A percentile compares a stretch with the other conserved stretches of the same genome.
phyloP scores from a whole-genome alignment of 805 yeast genomes.

The Sugiyamaella qingdaonensis region DNA sequence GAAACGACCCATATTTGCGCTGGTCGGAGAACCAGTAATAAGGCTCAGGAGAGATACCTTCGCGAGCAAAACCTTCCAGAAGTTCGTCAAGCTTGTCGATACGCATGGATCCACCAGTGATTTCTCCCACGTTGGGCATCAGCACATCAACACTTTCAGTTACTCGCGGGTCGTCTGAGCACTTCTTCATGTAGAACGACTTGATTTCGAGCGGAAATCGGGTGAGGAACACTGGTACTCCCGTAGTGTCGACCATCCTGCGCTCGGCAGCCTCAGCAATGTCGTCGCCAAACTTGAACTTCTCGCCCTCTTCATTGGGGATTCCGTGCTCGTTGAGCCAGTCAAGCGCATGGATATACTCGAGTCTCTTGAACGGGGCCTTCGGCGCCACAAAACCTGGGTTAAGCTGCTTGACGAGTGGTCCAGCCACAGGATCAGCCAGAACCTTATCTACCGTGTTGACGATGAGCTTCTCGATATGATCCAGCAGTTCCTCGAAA shows the following conservation, averaged over 20 bases:
- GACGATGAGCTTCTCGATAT: constrained; percentile 76
- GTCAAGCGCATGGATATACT: constrained; percentile 82
- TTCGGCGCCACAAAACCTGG: constrained; percentile 82
- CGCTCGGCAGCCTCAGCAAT: constrained; percentile 99
- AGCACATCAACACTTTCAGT: constrained; percentile 97
- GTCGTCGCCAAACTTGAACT: constrained; percentile 95
- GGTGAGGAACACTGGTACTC: constrained; percentile 85
- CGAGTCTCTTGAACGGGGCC: constrained; percentile 86
- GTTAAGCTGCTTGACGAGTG: constrained; percentile 84
- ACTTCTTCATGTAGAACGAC: constrained; percentile 96
- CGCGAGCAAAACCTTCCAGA: constrained; percentile 88
- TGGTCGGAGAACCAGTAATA: constrained; percentile 97
- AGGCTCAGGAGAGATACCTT: constrained; percentile 71
- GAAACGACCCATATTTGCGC: constrained; percentile 95
- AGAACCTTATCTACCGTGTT: constrained; percentile 68
- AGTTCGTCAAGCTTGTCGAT: constrained; percentile 76
- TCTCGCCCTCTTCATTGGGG: constrained; percentile 90
- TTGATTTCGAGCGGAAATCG: constrained; percentile 96
- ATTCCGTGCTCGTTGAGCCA: constrained; percentile 97
- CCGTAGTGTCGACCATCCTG: constrained; percentile 93
- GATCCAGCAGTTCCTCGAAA: constrained; percentile 81
- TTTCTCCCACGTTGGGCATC: constrained; percentile 99
- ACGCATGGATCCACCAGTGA: constrained; percentile 99
- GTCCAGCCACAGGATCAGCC: constrained; percentile 90
- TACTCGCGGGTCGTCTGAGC: constrained; percentile 84